Evolutionary conservation across 2,329 filamentous ascomycete species (phyloP).

Genomic region (Curvularia hawaiiensis): DNA sequence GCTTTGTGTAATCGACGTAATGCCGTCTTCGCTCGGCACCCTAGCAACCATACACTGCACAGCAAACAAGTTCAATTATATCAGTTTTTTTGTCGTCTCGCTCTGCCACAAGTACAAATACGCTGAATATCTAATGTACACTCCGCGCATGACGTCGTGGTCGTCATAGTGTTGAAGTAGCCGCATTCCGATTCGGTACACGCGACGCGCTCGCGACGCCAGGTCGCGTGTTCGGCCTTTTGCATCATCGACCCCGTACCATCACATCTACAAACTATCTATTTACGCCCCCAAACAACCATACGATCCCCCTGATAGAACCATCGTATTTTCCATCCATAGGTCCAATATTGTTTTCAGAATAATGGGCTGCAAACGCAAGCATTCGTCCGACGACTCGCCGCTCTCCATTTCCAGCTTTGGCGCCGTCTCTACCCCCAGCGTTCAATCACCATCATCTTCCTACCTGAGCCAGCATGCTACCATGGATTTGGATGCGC

Average conservation of each 20-base stretch:
- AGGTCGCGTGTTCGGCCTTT: conserved; percentile 18
- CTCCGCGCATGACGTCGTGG: neutral
- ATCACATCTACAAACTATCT: neutral
- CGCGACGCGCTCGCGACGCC: conserved; percentile 21
- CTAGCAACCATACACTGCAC: neutral
- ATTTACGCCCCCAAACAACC: neutral
- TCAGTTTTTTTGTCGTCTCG: neutral
- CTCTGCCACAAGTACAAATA: neutral
- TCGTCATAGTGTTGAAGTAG: neutral
- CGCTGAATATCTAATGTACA: neutral
- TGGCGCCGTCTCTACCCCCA: conserved; percentile 37
- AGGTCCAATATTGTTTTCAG: neutral
- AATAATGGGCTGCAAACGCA: conserved; percentile 63
- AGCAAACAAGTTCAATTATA: neutral
- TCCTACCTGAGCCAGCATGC: conserved; percentile 25
- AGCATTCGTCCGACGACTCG: conserved; percentile 57
- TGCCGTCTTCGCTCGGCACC: neutral
- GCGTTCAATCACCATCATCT: conserved; percentile 36
- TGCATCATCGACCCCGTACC: conserved; percentile 22
- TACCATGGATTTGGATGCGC: conserved; percentile 35
- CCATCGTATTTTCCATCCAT: neutral
- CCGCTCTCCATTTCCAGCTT: conserved; percentile 51
- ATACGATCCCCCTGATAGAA: neutral
- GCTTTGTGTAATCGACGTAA: conserved; percentile 13
- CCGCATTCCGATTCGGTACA: neutral